Percentiles rank a stretch among this genome's conserved stretches.
Evolutionary conservation across 768 basidiomycete species (phyloP).

Genomic region (Mycena filopes): DNA sequence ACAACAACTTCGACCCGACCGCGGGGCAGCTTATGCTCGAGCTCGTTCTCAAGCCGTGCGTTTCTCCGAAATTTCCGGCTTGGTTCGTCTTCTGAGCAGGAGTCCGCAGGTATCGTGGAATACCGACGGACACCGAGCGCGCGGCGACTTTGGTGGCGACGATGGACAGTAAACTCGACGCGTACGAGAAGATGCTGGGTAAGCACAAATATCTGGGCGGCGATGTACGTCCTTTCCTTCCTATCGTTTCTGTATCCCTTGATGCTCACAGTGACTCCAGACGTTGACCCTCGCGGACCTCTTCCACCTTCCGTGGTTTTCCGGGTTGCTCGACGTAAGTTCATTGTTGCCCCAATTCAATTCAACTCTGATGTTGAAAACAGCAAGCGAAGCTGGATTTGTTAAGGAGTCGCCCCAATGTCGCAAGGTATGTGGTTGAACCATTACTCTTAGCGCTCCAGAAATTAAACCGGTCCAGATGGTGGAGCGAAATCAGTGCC

Average conservation of each 20-base stretch:
- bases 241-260: no score
- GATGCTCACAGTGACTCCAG: constrained; percentile 21
- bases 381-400: constrained; percentile 28
- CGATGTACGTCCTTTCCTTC: constrained; percentile 38
- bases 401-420: constrained; percentile 46
- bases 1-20: constrained; percentile 55
- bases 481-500: no score
- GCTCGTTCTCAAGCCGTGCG: constrained; percentile 53
- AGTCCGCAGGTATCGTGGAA: constrained; percentile 20
- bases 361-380: not conserved
- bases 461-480: no score
- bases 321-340: constrained; percentile 6
- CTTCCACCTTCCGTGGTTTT: constrained; percentile 51
- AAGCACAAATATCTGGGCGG: constrained; percentile 55
- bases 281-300: constrained; percentile 53
- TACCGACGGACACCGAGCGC: constrained; percentile 40
- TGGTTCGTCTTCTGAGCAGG: not conserved
- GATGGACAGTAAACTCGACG: constrained; percentile 47
- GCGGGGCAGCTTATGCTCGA: constrained; percentile 50
- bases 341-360: fast-evolving
- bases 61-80: not conserved
- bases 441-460: no score
- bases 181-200: constrained; percentile 53
- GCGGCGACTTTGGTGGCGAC: constrained; percentile 30
- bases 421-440: constrained; percentile 37